Conservation (phyloP, 2,329 filamentous ascomycete genomes). For the Rhinocladiella similis region DNA sequence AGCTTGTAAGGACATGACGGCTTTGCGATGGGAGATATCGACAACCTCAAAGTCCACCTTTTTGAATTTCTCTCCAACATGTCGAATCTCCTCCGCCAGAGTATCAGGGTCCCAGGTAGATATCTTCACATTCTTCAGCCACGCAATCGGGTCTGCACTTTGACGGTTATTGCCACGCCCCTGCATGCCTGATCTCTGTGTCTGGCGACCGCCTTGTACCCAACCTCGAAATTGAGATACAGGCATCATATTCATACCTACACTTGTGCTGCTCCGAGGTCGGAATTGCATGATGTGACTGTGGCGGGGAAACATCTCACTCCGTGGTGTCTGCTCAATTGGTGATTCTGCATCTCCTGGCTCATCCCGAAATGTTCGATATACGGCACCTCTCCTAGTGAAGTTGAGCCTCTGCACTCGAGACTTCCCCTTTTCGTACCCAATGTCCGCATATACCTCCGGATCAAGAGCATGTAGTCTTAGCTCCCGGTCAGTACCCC, state of each 20-base stretch:
- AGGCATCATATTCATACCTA: slow-evolving; percentile 52
- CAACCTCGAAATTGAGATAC: slow-evolving; percentile 48
- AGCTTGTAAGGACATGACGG: slow-evolving; percentile 59
- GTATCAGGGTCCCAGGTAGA: slow-evolving; percentile 54
- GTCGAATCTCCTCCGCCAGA: slow-evolving; percentile 61
- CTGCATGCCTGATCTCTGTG: slow-evolving; percentile 49
- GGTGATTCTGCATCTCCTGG: slow-evolving; percentile 55
- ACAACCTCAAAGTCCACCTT: slow-evolving; percentile 62
- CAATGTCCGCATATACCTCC: slow-evolving; percentile 65
- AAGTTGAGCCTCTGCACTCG: slow-evolving; percentile 66
- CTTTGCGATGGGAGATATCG: slow-evolving; percentile 54
- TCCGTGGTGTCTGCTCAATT: slow-evolving; percentile 19
- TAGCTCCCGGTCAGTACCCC: slow-evolving; percentile 83
- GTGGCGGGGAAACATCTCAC: slow-evolving; percentile 28
- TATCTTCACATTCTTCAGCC: slow-evolving; percentile 67
- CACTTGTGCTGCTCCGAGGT: slow-evolving; percentile 38
- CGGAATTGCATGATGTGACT: slow-evolving; percentile 19
- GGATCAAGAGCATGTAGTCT: slow-evolving; percentile 73
- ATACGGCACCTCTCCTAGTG: slow-evolving; percentile 79
- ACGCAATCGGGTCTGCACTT: slow-evolving; percentile 60
- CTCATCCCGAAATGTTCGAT: slow-evolving; percentile 79
- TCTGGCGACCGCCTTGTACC: slow-evolving; percentile 48
- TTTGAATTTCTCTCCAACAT: slow-evolving; percentile 61
- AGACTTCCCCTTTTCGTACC: slow-evolving; percentile 68
- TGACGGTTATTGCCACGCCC: slow-evolving; percentile 48